Base-by-base conservation (phyloP, 805 yeast genomes). In the Metschnikowia picachoensis region DNA sequence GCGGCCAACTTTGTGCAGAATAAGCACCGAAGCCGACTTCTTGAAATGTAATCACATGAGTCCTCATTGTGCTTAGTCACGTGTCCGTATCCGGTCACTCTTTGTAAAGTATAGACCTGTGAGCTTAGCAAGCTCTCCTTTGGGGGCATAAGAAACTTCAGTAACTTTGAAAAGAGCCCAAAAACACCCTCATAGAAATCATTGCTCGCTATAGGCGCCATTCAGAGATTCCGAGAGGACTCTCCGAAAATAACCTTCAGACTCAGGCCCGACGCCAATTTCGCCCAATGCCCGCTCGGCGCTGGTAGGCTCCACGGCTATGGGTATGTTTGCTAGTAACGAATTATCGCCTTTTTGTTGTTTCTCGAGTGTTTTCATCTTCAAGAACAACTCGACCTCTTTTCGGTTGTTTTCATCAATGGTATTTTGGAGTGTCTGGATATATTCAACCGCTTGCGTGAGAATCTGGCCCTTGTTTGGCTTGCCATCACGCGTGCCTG, bases 381-480 rank as follows among this genome's bases (percentile, higher is more conserved):
- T 74, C 59, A 84, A 73, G 34, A 82, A 74, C 42, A 86, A 67
- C 58, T 86, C 95, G 12, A 86, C 87, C 60, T 89, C 96, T 49
- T 77, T 78, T 46, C 92, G 72, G 64, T 89, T 89, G 56, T 81
- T 85, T 46, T 79, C 80, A 60, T 89, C 96, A 48, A 89, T 87
- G 47, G 78, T 72, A 49, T 79, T 81, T 60, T 87, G 95, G 31
- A 87, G 64, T 49, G 67, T 67, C 48, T 78, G 81, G 35, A 87
- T 78, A 57, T 85, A 86, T 50, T 84, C 90, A 2, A 86, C 90
- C 0, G 88, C 78, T 58, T 83, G 85, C 8, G 87, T 77, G 48
- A 87, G 67, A 2, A 87, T 85, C 60, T 85, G 92, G 2, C 95
- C 95, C 65, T 87, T 87, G 59, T 85, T 86, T 0, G 95, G 95